phyloP scores from a whole-genome alignment of 495 filamentous ascomycete species.

The Penicillium coffeae region DNA sequence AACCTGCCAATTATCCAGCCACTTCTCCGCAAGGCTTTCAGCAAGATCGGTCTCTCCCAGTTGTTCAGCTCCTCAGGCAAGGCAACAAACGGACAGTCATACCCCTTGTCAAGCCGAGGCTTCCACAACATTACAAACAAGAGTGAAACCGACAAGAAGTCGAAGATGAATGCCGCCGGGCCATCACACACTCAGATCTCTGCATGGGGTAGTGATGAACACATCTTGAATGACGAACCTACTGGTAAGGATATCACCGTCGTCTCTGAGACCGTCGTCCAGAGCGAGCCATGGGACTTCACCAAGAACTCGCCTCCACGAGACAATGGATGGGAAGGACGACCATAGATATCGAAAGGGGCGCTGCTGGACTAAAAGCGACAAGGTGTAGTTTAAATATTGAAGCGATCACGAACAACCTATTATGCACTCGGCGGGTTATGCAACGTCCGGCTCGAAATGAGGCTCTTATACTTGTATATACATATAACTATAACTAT shows the following conservation, averaged over 20 bases:
- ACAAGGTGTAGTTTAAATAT: no score
- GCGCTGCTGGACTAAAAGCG: no score
- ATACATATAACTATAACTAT: no score
- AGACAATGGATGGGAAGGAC: neutral
- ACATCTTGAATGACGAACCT: slow-evolving; percentile 17
- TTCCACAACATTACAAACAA: slow-evolving; percentile 12
- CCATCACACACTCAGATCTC: slow-evolving; percentile 14
- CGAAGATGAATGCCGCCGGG: slow-evolving; percentile 7
- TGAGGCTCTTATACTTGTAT: no score
- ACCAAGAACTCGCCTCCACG: neutral
- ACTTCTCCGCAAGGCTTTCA: slow-evolving; percentile 33
- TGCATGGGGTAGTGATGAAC: slow-evolving; percentile 31
- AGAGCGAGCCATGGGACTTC: slow-evolving; percentile 20
- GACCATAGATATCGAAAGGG: no score
- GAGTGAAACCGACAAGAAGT: slow-evolving; percentile 10
- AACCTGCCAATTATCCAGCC: slow-evolving; percentile 57
- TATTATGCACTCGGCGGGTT: no score
- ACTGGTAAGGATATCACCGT: slow-evolving; percentile 26
- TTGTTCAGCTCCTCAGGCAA: slow-evolving; percentile 26
- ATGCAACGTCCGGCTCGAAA: no score
- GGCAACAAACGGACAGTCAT: slow-evolving; percentile 11
- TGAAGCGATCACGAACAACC: no score
- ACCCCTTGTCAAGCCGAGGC: slow-evolving; percentile 18
- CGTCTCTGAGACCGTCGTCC: slow-evolving; percentile 29
- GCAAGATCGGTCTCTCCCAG: slow-evolving; percentile 26